These are phyloP conservation scores for Sorghum bicolor DNA, from an alignment of 176 grass and related monocot genomes.

Conservation along the genomic window Sorghum_bicolor_NCBIv3 NC_012878.2:45265501-45266000, in stretches of 20 bases:
- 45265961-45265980: not conserved
- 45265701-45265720: conserved; percentile 23
- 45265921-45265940: not conserved
- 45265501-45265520: not conserved
- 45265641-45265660: conserved; percentile 28
- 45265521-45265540: not conserved
- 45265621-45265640: conserved; percentile 26
- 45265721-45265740: not conserved
- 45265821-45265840: not conserved
- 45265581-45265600: conserved; percentile 21
- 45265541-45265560: not conserved
- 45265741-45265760: not conserved
- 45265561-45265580: not conserved
- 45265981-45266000: conserved; percentile 89
- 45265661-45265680: conserved; percentile 27
- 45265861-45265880: not conserved
- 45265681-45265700: conserved; percentile 19
- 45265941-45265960: not conserved
- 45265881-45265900: not conserved
- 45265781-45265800: not conserved
- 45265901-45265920: not conserved
- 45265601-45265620: not conserved
- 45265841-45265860: not conserved
- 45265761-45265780: conserved; percentile 12
- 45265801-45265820: conserved; percentile 9